These are phyloP conservation scores for Tagetes erecta DNA, from an alignment of 129 eudicot species.

Conservation along the genomic window DNA sequence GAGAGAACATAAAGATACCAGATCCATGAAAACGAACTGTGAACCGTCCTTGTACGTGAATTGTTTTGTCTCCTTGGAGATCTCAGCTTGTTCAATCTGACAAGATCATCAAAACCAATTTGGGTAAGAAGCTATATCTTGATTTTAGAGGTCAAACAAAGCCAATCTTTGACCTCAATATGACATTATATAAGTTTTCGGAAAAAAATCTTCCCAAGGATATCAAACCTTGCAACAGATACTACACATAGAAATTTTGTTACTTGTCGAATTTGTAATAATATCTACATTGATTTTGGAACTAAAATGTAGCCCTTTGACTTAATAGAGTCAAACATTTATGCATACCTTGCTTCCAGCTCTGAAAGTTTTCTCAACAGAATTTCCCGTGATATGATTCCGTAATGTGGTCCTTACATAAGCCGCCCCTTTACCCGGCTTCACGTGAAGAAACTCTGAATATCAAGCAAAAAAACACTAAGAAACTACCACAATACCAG, in stretches of 20 bases:
- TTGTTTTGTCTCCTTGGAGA: conserved; percentile 83
- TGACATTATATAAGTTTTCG: neutral
- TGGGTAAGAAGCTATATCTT: neutral
- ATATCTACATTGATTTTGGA: neutral
- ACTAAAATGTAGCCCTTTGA: neutral
- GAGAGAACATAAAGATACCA: conserved; percentile 38
- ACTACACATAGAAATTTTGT: neutral
- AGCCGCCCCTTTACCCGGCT: conserved; percentile 99
- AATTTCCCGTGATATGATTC: conserved; percentile 76
- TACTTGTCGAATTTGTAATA: neutral
- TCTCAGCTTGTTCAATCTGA: conserved; percentile 73
- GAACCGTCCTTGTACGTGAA: conserved; percentile 87
- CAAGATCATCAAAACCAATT: conserved; percentile 1
- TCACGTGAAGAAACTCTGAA: conserved; percentile 95
- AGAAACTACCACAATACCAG: neutral
- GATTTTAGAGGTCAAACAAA: conserved; percentile 7
- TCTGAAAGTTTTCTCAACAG: conserved; percentile 93
- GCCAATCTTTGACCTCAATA: neutral
- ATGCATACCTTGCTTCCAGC: conserved; percentile 80
- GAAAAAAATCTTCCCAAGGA: neutral
- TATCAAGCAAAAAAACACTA: neutral
- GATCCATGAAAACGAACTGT: conserved; percentile 95
- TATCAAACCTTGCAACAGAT: neutral
- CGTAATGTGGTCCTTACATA: conserved; percentile 86
- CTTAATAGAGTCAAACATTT: neutral